phyloP scores from a whole-genome alignment of 2,329 filamentous ascomycete genomes.

The Neurospora crassa region DNA sequence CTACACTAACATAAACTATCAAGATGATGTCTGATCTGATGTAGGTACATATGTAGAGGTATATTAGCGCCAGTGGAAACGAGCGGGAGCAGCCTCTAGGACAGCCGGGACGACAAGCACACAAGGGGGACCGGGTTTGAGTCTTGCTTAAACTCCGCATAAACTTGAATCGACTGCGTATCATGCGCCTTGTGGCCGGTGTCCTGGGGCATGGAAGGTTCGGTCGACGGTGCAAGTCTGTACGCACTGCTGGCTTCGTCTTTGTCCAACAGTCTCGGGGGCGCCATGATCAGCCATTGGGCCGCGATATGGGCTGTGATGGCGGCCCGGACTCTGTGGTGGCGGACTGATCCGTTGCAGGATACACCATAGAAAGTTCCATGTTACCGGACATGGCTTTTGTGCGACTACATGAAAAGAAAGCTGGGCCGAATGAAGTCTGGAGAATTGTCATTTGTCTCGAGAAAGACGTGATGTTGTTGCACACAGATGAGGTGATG shows the following conservation, averaged over 20 bases:
- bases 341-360: background rate
- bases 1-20: background rate
- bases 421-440: background rate
- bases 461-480: background rate
- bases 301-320: background rate
- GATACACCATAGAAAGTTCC: background rate
- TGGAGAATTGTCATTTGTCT: background rate
- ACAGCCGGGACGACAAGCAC: background rate
- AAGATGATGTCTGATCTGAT: background rate
- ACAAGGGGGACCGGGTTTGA: background rate
- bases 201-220: background rate
- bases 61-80: background rate
- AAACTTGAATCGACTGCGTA: background rate
- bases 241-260: background rate
- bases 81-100: background rate
- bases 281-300: background rate
- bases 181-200: background rate
- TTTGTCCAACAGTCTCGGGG: background rate
- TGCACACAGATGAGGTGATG: background rate
- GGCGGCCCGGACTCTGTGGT: background rate
- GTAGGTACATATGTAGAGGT: background rate
- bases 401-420: background rate
- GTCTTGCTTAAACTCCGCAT: background rate
- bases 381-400: background rate
- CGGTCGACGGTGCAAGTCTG: background rate